Evolutionary conservation across 1,284 basidiomycete genomes (phyloP).

Genomic region (Somion occarium): DNA sequence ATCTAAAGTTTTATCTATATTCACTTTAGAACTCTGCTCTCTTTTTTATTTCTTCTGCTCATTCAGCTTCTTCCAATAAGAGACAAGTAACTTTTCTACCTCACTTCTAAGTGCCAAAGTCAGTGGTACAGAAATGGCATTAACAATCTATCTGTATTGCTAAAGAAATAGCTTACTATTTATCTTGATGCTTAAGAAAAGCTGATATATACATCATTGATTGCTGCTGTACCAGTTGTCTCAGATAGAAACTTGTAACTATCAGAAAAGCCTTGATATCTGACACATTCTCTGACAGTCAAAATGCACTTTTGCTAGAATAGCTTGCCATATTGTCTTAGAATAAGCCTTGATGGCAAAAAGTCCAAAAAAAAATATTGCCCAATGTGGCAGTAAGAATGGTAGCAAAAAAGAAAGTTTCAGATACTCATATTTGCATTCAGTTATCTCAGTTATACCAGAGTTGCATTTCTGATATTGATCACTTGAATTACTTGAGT

Average conservation of each 20-base stretch:
- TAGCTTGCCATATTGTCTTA: too few species aligned
- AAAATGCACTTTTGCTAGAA: conserved; percentile 61
- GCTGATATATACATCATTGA: conserved; percentile 42
- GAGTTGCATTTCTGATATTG: too few species aligned
- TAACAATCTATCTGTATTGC: conserved; percentile 70
- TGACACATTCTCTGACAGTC: conserved; percentile 59
- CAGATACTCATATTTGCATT: too few species aligned
- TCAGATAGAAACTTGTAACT: conserved; percentile 48
- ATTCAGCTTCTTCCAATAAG: conserved; percentile 32
- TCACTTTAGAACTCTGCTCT: conserved; percentile 34
- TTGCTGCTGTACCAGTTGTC: conserved; percentile 25
- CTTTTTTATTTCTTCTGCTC: conserved; percentile 31
- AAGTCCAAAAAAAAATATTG: too few species aligned
- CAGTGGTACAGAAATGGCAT: conserved; percentile 67
- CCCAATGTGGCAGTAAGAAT: too few species aligned
- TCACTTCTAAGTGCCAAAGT: conserved; percentile 59
- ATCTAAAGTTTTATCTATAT: conserved; percentile 3
- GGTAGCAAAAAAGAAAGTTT: too few species aligned
- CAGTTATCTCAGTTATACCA: too few species aligned
- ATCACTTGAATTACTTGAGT: too few species aligned
- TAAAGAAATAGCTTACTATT: too few species aligned
- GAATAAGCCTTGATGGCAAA: too few species aligned
- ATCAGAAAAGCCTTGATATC: conserved; percentile 72
- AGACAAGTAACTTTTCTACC: conserved; percentile 44
- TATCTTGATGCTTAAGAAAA: too few species aligned